Evolutionary conservation across 805 yeast genomes (phyloP), one percentile per base, ranked within the genome.

Genomic region (Saturnispora galanensis): DNA sequence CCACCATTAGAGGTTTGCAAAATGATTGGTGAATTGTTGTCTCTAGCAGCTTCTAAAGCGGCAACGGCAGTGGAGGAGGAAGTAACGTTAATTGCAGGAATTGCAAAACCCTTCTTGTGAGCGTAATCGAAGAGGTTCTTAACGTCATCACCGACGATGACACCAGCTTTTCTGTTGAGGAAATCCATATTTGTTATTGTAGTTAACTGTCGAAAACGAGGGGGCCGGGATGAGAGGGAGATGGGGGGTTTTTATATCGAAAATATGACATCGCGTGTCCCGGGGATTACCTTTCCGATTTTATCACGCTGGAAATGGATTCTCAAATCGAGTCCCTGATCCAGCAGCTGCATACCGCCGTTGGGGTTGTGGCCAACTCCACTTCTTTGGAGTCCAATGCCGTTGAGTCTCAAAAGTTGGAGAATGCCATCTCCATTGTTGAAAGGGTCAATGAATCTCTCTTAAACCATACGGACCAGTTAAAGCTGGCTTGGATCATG

Each of bases 1-100:
- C 98, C 98, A 75, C 98, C 98, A 70, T 93, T 88, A 50, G 97
- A 90, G 58, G 90, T 80, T 74, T 93, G 98, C 65, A 93, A 73
- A 67, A 93, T 86, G 71, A 93, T 88, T 73, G 98, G 98, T 51
- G 96, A 79, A 57, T 83, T 77, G 73, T 73, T 77, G 70, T 93
- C 97, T 70, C 95, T 86, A 50, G 97, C 96, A 54, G 97, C 96
- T 71, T 93, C 95, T 61, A 93, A 75, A 51, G 97, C 96, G 58
- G 97, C 96, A 65, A 87, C 84, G 48, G 81, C 97, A 52, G 97
- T 90, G 49, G 97, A 90, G 32, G 97, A 89, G 31, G 97, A 86
- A 55, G 98, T 93, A 49, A 93, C 97, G 70, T 93, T 93, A 65
- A 94, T 89, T 56, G 98, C 96, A 62, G 98, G 98, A 64, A 93